phyloP scores from a whole-genome alignment of 2,329 filamentous ascomycete genomes.

The Penicillium sp. region DNA sequence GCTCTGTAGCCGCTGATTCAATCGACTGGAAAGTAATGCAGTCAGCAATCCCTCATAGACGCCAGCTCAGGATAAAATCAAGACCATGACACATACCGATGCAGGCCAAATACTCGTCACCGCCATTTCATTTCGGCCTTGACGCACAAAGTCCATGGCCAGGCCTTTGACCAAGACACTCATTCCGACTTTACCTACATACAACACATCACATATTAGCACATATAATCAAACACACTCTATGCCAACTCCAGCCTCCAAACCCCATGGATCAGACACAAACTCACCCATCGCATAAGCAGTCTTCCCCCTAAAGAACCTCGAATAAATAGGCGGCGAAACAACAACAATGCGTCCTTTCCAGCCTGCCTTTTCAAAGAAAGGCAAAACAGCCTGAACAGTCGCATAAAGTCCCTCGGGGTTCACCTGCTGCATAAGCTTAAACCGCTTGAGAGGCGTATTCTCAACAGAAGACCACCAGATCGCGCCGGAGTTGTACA shows the following conservation, averaged over 20 bases:
- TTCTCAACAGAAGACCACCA: constrained; percentile 76
- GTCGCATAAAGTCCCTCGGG: constrained; percentile 72
- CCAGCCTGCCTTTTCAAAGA: constrained; percentile 57
- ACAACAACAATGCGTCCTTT: constrained; percentile 72
- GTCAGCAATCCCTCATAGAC: neutral
- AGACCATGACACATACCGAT: constrained; percentile 51
- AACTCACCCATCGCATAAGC: constrained; percentile 67
- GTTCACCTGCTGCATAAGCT: constrained; percentile 74
- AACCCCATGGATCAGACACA: neutral
- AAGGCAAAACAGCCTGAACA: constrained; percentile 67
- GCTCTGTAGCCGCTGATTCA: constrained; percentile 70
- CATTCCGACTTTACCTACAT: constrained; percentile 72
- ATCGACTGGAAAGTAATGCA: constrained; percentile 54
- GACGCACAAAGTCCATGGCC: constrained; percentile 74
- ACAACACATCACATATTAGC: neutral
- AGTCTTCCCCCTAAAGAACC: constrained; percentile 83
- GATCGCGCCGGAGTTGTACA: constrained; percentile 84
- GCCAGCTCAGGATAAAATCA: neutral
- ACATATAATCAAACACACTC: neutral
- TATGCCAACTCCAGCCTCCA: neutral
- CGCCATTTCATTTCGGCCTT: constrained; percentile 67
- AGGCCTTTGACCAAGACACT: constrained; percentile 76
- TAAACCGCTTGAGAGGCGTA: constrained; percentile 74
- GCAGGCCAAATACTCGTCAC: constrained; percentile 84
- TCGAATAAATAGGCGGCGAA: constrained; percentile 78